Percentiles rank a stretch among this genome's conserved stretches.
Evolutionary conservation across 2,329 filamentous ascomycete species (phyloP).

Genomic region (Zarea fungicola): DNA sequence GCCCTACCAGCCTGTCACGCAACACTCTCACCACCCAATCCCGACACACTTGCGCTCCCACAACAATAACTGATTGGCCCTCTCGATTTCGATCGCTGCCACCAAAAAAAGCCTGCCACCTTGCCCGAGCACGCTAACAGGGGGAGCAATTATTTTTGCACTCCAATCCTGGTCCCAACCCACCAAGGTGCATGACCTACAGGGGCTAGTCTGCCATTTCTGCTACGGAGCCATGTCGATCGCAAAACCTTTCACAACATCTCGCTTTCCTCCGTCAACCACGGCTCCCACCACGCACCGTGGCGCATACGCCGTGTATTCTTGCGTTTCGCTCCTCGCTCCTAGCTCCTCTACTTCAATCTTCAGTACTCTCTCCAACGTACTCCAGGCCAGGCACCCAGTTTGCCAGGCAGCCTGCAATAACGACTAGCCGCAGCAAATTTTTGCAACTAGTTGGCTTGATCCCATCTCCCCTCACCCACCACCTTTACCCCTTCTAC

Average conservation of each 20-base stretch:
- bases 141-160: slow-evolving; percentile 1
- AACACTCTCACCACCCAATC: background rate
- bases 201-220: background rate
- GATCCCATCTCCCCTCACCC: no score
- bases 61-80: background rate
- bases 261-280: slow-evolving; percentile 1
- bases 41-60: background rate
- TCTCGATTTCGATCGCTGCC: slow-evolving; percentile 9
- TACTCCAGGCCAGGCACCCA: no score
- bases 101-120: background rate
- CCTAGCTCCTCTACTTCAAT: no score
- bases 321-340: no score
- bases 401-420: no score
- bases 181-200: background rate
- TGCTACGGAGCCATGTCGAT: slow-evolving; percentile 2
- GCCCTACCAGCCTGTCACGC: background rate
- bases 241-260: slow-evolving; percentile 6
- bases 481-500: no score
- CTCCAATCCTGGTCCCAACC: no score
- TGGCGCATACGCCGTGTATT: no score
- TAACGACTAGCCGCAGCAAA: no score
- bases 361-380: no score
- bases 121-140: slow-evolving; percentile 5
- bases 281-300: background rate
- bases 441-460: no score